Percentiles rank a stretch among this genome's conserved stretches.
phyloP scores from a whole-genome alignment of 2,329 filamentous ascomycete species.

The Penicillium sp. region DNA sequence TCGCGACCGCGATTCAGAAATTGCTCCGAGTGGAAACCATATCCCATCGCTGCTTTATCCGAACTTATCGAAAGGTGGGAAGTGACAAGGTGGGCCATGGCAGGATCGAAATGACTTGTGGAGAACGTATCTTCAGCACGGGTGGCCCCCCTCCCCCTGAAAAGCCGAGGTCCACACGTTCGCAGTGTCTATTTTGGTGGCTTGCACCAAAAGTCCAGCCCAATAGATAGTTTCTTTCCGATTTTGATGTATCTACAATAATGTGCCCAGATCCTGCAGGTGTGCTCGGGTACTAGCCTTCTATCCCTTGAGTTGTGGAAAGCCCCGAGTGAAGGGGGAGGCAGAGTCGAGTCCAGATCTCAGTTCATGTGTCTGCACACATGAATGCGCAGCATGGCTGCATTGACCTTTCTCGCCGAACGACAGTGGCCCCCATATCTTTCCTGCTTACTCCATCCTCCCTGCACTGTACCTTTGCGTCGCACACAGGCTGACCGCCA shows the following conservation, averaged over 20 bases:
- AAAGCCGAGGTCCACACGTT: slow-evolving; percentile 9
- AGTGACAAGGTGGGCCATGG: slow-evolving; percentile 2
- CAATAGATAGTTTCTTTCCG: slow-evolving; percentile 1
- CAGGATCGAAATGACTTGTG: slow-evolving; percentile 4
- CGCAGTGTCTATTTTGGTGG: slow-evolving; percentile 9
- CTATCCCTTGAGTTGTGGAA: too few relatives aligned
- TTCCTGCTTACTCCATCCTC: neutral
- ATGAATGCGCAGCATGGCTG: neutral
- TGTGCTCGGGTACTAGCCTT: neutral
- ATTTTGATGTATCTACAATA: slow-evolving; percentile 4
- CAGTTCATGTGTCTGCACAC: neutral
- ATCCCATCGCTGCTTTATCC: neutral
- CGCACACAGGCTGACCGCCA: neutral
- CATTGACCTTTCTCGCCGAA: neutral
- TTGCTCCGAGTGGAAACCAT: neutral
- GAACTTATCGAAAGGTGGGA: neutral
- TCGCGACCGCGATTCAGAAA: neutral
- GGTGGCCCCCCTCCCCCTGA: neutral
- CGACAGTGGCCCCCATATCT: neutral
- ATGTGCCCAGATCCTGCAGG: neutral
- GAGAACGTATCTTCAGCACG: slow-evolving; percentile 1
- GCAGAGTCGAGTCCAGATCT: neutral
- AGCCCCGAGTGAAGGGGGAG: neutral
- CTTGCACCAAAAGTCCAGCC: slow-evolving; percentile 6
- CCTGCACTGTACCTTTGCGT: too few relatives aligned